phyloP scores from a whole-genome alignment of 2,329 filamentous ascomycete species.

The Pseudogymnoascus sp. region DNA sequence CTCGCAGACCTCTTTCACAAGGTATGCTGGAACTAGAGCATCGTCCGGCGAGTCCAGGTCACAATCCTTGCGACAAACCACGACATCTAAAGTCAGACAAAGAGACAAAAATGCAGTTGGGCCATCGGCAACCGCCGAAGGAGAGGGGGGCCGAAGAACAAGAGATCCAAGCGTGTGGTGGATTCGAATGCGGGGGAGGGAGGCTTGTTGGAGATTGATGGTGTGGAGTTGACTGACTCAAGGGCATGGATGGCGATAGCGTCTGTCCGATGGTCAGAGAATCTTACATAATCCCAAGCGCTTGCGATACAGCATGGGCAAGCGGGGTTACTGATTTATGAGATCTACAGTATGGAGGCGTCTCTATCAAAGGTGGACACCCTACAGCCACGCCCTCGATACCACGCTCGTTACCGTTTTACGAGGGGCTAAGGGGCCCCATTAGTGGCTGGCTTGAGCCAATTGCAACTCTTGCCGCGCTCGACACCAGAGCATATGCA shows the following conservation, averaged over 20 bases:
- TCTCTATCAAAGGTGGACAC: not conserved
- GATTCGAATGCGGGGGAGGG: not conserved
- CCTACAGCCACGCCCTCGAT: not conserved
- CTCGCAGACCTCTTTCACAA: not conserved
- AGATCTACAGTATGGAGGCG: not conserved
- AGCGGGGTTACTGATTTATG: not conserved
- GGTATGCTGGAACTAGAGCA: not conserved
- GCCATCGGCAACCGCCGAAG: not conserved
- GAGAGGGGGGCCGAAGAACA: constrained; percentile 4
- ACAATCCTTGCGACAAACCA: not conserved
- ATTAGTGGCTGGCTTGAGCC: not conserved
- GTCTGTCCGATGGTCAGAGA: not conserved
- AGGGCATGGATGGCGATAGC: not conserved
- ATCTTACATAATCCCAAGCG: not conserved
- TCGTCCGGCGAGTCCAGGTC: not conserved
- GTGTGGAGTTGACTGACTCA: constrained; percentile 31
- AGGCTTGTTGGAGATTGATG: constrained; percentile 21
- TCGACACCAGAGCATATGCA: not conserved
- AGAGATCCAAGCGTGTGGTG: not conserved
- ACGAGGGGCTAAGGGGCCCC: not conserved
- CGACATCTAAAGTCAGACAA: not conserved
- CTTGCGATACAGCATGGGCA: not conserved
- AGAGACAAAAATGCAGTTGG: not conserved
- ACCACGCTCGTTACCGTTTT: not conserved
- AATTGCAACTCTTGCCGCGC: not conserved